These are phyloP conservation scores for Ramichloridium luteum DNA, from an alignment of 2,329 filamentous ascomycete genomes.

Conservation along the genomic window DNA sequence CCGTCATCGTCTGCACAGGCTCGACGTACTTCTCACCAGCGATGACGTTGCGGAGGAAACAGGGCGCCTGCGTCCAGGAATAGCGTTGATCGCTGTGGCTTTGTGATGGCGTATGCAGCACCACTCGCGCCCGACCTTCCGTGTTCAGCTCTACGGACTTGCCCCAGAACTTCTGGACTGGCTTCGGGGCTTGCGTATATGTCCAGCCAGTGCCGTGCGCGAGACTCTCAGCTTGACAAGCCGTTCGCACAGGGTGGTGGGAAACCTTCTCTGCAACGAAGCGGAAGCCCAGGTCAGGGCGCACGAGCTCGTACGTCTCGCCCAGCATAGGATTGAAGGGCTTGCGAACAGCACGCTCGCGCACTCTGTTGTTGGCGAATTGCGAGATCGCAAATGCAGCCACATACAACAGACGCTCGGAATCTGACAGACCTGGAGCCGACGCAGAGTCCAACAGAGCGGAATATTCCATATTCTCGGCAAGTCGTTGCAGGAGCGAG, in stretches of 20 bases:
- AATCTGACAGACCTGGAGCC: conserved; percentile 31
- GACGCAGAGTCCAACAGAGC: conserved; percentile 67
- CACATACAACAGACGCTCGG: conserved; percentile 70
- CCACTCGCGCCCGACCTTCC: conserved; percentile 71
- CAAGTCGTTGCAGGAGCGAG: conserved; percentile 74
- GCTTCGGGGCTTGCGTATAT: conserved; percentile 73
- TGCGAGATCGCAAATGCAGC: conserved; percentile 83
- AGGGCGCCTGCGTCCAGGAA: conserved; percentile 78
- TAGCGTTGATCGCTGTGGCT: conserved; percentile 63
- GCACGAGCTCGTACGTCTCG: conserved; percentile 86
- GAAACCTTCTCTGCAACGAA: conserved; percentile 92
- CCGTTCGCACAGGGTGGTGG: conserved; percentile 82
- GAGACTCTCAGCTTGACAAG: conserved; percentile 69
- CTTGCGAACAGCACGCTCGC: conserved; percentile 85
- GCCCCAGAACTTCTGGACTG: conserved; percentile 96
- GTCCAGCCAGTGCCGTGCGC: conserved; percentile 62
- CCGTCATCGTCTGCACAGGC: conserved; percentile 78
- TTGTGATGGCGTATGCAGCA: conserved; percentile 53
- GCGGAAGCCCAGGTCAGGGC: conserved; percentile 75
- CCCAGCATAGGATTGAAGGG: conserved; percentile 95
- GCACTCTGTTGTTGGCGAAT: conserved; percentile 69
- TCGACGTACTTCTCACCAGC: conserved; percentile 98
- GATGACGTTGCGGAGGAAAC: conserved; percentile 89
- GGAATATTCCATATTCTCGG: conserved; percentile 86
- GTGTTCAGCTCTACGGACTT: conserved; percentile 92